phyloP scores from a whole-genome alignment of 345 rosid species.

The Brassica nigra region DNA sequence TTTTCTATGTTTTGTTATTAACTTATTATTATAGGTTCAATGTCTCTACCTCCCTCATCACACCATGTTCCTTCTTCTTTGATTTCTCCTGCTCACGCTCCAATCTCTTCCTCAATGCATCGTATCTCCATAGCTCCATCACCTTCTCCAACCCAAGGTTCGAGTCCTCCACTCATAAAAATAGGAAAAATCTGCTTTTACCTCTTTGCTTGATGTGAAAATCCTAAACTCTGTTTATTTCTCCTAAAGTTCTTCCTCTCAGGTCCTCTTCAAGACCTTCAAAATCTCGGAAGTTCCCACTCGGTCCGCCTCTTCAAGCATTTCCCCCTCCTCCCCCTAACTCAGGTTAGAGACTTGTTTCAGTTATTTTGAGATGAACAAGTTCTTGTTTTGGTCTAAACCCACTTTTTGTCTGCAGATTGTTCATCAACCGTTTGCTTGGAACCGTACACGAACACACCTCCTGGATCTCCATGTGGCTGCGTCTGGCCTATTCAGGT shows the following conservation, averaged over 20 bases:
- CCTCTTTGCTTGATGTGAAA: conserved; percentile 22
- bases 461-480: conserved; percentile 93
- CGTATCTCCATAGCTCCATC: conserved; percentile 53
- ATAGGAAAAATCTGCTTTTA: neutral
- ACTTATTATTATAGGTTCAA: conserved; percentile 46
- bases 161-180: conserved; percentile 41
- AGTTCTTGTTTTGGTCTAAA: neutral
- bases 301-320: conserved; percentile 60
- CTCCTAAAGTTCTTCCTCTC: conserved; percentile 45
- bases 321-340: conserved; percentile 97
- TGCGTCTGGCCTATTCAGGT: conserved; percentile 97
- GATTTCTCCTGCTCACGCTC: conserved; percentile 42
- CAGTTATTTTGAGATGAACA: neutral
- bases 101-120: conserved; percentile 43
- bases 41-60: conserved; percentile 49
- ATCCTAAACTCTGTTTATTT: conserved; percentile 39
- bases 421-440: conserved; percentile 70
- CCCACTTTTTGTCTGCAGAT: conserved; percentile 50
- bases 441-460: conserved; percentile 86
- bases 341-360: conserved; percentile 52
- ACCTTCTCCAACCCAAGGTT: conserved; percentile 51
- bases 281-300: conserved; percentile 58
- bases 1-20: conserved; percentile 32
- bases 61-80: conserved; percentile 52
- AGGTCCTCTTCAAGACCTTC: conserved; percentile 56